Percentiles rank a stretch among this genome's conserved stretches.
phyloP scores from a whole-genome alignment of 371 early-diverging fungal species.

The Syncephalastrum racemosum region DNA sequence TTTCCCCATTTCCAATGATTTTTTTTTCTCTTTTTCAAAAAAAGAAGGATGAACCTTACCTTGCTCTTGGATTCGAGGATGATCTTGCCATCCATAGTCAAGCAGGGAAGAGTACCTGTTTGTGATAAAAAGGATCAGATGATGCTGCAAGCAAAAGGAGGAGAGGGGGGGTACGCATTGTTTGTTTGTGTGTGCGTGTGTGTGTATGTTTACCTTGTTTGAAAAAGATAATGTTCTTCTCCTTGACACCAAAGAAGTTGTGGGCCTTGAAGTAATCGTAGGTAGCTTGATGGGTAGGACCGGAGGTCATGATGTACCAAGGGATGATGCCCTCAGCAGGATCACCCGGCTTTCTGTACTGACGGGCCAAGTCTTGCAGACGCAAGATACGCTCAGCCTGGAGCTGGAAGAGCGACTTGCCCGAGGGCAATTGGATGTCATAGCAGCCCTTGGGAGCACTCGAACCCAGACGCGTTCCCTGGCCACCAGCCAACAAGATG shows the following conservation, averaged over 20 bases:
- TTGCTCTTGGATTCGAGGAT: slow-evolving; percentile 78
- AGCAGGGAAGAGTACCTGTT: slow-evolving; percentile 82
- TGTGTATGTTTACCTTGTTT: slow-evolving; percentile 63
- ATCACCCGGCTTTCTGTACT: slow-evolving; percentile 31
- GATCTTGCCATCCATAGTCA: slow-evolving; percentile 82
- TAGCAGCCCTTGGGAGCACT: slow-evolving; percentile 93
- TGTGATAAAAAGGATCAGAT: not conserved
- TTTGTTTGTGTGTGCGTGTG: not conserved
- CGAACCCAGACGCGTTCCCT: slow-evolving; percentile 89
- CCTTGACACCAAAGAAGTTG: slow-evolving; percentile 80
- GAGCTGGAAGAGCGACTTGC: slow-evolving; percentile 86
- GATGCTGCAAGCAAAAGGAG: too few relatives aligned
- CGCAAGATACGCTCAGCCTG: slow-evolving; percentile 90
- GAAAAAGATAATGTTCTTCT: slow-evolving; percentile 85
- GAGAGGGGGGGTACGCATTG: not conserved
- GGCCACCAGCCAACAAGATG: slow-evolving; percentile 90
- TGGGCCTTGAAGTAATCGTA: slow-evolving; percentile 71
- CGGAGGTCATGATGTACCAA: slow-evolving; percentile 96
- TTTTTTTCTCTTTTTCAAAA: not conserved
- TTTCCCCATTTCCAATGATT: not conserved
- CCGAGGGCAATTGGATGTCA: slow-evolving; percentile 85
- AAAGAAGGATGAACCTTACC: slow-evolving; percentile 52
- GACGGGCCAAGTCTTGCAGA: slow-evolving; percentile 75
- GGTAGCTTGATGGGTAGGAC: slow-evolving; percentile 85
- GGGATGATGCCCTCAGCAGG: slow-evolving; percentile 66